Evolutionary conservation across 2,329 filamentous ascomycete genomes (phyloP).

Genomic region (Fusarium nisikadoi): DNA sequence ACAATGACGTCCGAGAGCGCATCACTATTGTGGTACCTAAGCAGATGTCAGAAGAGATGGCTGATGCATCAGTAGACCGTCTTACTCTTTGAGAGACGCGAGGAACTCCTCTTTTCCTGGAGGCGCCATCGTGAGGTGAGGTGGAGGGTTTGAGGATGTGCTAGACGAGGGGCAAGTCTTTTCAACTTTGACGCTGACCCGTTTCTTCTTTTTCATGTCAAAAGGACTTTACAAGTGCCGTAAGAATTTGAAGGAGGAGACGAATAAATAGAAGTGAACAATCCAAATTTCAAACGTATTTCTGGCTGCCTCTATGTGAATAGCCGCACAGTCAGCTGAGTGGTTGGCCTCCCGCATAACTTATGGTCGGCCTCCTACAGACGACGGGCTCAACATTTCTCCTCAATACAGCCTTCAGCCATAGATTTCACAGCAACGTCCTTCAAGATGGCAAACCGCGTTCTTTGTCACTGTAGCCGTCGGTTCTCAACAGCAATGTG

Average conservation of each 20-base stretch:
- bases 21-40: not conserved
- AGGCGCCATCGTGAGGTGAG: not conserved
- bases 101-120: not conserved
- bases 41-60: not conserved
- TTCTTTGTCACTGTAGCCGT: too few species aligned
- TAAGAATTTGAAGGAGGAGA: too few species aligned
- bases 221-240: not conserved
- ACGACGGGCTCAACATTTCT: not conserved
- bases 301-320: not conserved
- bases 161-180: rapidly evolving
- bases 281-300: not conserved
- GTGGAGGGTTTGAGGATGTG: not conserved
- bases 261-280: too few species aligned
- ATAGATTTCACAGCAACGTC: not conserved
- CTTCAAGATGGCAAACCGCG: too few species aligned
- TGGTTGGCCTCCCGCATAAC: not conserved
- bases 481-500: too few species aligned
- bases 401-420: not conserved
- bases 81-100: rapidly evolving
- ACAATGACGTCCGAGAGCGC: not conserved
- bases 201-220: not conserved
- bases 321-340: not conserved
- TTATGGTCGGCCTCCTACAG: not conserved
- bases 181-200: not conserved
- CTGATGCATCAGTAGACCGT: not conserved